Conservation (phyloP, 2,329 filamentous ascomycete genomes). For the Trichoderma afroharzianum region DNA sequence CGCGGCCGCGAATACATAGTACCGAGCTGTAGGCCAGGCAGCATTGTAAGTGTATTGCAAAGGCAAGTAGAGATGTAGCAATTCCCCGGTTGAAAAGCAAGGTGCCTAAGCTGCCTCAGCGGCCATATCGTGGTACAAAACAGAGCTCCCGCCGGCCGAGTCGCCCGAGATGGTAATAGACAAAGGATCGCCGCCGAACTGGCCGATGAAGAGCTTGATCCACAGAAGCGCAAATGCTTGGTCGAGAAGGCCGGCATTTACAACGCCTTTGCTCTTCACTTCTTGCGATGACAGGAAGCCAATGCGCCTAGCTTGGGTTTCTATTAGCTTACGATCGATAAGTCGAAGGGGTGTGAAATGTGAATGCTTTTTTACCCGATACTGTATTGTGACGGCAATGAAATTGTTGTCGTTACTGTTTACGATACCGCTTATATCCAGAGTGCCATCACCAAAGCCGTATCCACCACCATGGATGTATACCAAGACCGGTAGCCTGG, state of each 20-base stretch:
- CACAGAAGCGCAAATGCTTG: neutral
- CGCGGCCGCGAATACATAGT: neutral
- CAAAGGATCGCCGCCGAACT: neutral
- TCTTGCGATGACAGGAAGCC: slow-evolving; percentile 70
- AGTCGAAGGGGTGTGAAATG: neutral
- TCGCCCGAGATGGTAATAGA: neutral
- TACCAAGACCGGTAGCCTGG: neutral
- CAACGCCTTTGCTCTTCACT: slow-evolving; percentile 60
- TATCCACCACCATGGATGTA: neutral
- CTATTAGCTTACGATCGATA: neutral
- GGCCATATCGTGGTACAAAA: neutral
- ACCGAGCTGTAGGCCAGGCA: neutral
- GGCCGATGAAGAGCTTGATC: neutral
- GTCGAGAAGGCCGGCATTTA: slow-evolving; percentile 26
- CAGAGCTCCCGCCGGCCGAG: neutral
- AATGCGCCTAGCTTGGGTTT: slow-evolving; percentile 50
- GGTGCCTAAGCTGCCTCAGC: neutral
- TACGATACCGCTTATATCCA: neutral
- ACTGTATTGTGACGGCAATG: neutral
- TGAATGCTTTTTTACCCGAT: neutral
- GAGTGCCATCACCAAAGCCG: neutral
- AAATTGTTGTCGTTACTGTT: neutral
- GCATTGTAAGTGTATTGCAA: neutral
- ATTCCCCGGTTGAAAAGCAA: neutral
- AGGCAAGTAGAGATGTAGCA: neutral